phyloP scores from a whole-genome alignment of 768 basidiomycete species.

The Leccinum sublutescens region DNA sequence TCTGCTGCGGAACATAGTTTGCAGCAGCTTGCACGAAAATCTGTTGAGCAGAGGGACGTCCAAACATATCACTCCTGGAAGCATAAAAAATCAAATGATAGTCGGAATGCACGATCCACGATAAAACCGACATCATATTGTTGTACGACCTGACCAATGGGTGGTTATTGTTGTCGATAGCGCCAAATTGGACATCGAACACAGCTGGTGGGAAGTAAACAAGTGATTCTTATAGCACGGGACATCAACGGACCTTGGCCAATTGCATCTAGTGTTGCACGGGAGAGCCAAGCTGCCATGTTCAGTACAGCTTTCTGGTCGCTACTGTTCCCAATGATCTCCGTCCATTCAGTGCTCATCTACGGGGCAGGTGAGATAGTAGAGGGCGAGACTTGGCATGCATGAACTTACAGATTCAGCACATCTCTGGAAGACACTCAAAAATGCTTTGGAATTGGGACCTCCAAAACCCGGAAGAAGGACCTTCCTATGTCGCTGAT shows the following conservation, averaged over 20 bases:
- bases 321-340: background rate
- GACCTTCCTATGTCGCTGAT: slow-evolving; percentile 53
- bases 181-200: slow-evolving; percentile 48
- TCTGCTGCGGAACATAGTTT: slow-evolving; percentile 10
- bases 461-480: slow-evolving; percentile 56
- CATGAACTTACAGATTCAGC: slow-evolving; percentile 24
- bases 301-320: slow-evolving; percentile 25
- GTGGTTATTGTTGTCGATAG: slow-evolving; percentile 10
- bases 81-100: slow-evolving; percentile 6
- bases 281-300: background rate
- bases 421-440: slow-evolving; percentile 46
- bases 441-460: slow-evolving; percentile 49
- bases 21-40: slow-evolving; percentile 15
- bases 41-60: slow-evolving; percentile 12
- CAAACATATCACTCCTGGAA: slow-evolving; percentile 15
- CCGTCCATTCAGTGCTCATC: background rate
- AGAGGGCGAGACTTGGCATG: background rate
- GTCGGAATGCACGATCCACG: slow-evolving; percentile 1
- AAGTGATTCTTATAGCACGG: background rate
- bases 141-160: slow-evolving; percentile 10
- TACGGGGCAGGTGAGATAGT: background rate
- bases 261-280: slow-evolving; percentile 32
- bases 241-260: slow-evolving; percentile 39
- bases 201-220: background rate
- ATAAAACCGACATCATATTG: slow-evolving; percentile 12